Base-by-base conservation (phyloP, 345 rosid species). In the Gossypium raimondii region DNA sequence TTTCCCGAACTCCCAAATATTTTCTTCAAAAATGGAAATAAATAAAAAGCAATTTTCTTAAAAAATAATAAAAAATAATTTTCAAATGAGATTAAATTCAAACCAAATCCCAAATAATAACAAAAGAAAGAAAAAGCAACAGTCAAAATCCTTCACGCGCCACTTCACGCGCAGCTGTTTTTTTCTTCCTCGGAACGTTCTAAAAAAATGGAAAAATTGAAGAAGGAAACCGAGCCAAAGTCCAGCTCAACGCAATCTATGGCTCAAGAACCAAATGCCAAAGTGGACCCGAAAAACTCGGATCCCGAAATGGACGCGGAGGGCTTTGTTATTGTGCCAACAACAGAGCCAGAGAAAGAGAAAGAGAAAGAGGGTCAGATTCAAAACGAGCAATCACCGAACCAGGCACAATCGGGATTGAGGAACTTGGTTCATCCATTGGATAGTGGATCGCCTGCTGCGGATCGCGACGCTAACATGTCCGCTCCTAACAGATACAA, bases 371-470 rank as follows among this genome's bases (percentile, higher is more conserved):
- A 78, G 67, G 78, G 27, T 18, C 78, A 52, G 81, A 79, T 69
- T 73, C 75, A 77, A 47, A 43, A 56, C 70, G 86, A 84, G 12
- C 62, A 80, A 70, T 18, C 85, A 44, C 75, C 78, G 9, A 59
- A 51, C 80, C 83, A 83, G 1, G n/a, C 81, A 9, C 38, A 63
- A 56, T 79, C 89, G 57, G 83, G 61, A 45, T 82, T 82, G 75
- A 86, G 80, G 84, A 91, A 91, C 75, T 85, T 89, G 74, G 94
- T 89, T 11, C 89, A 78, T 72, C 89, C 86, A 43, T 81, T 88
- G 89, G 92, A 89, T 3, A 68, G 84, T n/a, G 87, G 80, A 70
- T 80, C 94, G 18, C 86, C 73, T 17, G 78, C 79, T 57, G 25
- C 79, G 77, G 76, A 73, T 75, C 77, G 79, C 72, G 58, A 69